Percentiles rank a stretch among this genome's conserved stretches.
phyloP scores from a whole-genome alignment of 352 stramenopile genomes.

The Globisporangium spinosum region DNA sequence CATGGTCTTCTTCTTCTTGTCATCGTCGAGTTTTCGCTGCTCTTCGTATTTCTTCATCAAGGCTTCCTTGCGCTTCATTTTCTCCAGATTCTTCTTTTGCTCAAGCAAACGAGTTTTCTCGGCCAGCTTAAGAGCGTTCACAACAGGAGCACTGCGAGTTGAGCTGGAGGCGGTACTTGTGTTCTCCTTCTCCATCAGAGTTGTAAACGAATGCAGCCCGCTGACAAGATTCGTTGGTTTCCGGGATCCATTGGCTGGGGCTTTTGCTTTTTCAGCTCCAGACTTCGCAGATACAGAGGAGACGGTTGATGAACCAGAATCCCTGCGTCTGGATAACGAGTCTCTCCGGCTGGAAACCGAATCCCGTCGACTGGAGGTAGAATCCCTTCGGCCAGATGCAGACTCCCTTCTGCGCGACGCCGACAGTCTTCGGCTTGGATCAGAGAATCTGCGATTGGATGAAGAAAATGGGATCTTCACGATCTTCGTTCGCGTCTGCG shows the following conservation, averaged over 20 bases:
- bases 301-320: conserved; percentile 54
- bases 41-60: conserved; percentile 72
- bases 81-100: conserved; percentile 65
- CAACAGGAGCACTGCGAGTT: conserved; percentile 41
- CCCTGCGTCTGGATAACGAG: conserved; percentile 17
- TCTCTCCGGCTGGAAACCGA: conserved; percentile 12
- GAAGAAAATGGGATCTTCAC: conserved; percentile 13
- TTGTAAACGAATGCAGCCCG: conserved; percentile 68
- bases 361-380: conserved; percentile 5
- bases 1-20: conserved; percentile 56
- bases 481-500: conserved; percentile 4
- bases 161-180: conserved; percentile 21
- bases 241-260: conserved; percentile 16
- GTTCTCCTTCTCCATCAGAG: conserved; percentile 58
- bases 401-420: conserved; percentile 6
- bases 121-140: conserved; percentile 70
- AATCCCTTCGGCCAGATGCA: conserved; percentile 11
- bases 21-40: conserved; percentile 55
- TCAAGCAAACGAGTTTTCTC: conserved; percentile 62
- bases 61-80: conserved; percentile 56
- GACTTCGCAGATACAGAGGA: conserved; percentile 51
- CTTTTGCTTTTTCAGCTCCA: conserved; percentile 8
- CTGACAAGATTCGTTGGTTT: conserved; percentile 65
- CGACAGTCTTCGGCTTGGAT: conserved; percentile 11
- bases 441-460: conserved; percentile 16